Conservation (phyloP, 2,329 filamentous ascomycete genomes). For the Rhynchosporium secalis region DNA sequence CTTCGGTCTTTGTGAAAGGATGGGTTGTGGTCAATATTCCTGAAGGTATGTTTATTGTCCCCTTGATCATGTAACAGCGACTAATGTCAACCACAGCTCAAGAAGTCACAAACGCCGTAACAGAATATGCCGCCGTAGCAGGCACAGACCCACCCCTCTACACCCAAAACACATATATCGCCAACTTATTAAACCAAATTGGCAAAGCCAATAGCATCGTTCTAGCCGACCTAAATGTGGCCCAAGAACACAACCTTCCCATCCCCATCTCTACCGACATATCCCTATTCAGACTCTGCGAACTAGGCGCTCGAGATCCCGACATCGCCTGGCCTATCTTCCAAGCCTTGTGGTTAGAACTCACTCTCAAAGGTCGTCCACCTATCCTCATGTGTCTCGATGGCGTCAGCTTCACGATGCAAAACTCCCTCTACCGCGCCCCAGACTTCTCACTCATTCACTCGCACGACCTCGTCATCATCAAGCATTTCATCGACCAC, state of each 20-base stretch:
- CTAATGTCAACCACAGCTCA: constrained; percentile 55
- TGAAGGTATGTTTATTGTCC: constrained; percentile 62
- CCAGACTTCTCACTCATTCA: constrained; percentile 74
- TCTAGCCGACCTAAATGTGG: constrained; percentile 53
- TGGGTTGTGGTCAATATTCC: constrained; percentile 91
- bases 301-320: constrained; percentile 68
- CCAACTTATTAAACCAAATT: constrained; percentile 72
- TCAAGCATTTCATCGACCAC: constrained; percentile 72
- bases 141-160: constrained; percentile 62
- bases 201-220: constrained; percentile 69
- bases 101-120: constrained; percentile 77
- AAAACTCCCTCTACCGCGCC: constrained; percentile 71
- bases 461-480: constrained; percentile 77
- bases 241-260: constrained; percentile 57
- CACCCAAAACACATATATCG: constrained; percentile 75
- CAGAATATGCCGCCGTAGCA: constrained; percentile 73
- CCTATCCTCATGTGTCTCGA: constrained; percentile 75
- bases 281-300: constrained; percentile 67
- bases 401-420: constrained; percentile 79
- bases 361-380: constrained; percentile 53
- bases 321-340: constrained; percentile 81
- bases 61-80: background rate
- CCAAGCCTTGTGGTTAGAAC: constrained; percentile 77
- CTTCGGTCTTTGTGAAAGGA: constrained; percentile 75
- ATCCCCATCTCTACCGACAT: constrained; percentile 57